These are phyloP conservation scores for Chlorella vulgaris DNA, from an alignment of 139 green algal genomes.

Conservation along the genomic window DNA sequence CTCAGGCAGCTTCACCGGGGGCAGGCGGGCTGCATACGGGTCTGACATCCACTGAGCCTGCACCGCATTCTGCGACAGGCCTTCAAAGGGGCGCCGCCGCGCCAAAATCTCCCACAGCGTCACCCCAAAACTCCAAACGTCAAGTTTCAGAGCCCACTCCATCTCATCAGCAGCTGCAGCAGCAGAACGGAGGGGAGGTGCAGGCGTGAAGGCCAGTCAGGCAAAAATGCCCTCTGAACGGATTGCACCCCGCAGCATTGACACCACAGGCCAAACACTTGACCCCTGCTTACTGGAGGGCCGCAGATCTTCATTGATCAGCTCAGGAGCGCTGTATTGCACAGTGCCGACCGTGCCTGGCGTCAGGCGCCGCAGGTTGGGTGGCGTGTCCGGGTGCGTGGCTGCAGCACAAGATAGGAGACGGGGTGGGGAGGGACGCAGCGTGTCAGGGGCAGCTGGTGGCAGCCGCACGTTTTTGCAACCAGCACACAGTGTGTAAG, in stretches of 20 bases:
- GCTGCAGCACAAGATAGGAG: background rate
- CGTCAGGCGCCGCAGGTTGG: slow-evolving; percentile 42
- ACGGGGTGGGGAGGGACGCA: background rate
- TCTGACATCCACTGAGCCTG: slow-evolving; percentile 26
- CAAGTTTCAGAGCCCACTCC: slow-evolving; percentile 33
- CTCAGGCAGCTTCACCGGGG: slow-evolving; percentile 27
- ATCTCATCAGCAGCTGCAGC: slow-evolving; percentile 2
- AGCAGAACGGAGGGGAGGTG: too few relatives aligned
- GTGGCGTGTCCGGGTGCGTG: background rate
- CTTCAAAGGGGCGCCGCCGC: slow-evolving; percentile 50
- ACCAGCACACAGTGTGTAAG: too few relatives aligned
- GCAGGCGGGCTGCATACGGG: slow-evolving; percentile 31
- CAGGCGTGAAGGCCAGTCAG: background rate
- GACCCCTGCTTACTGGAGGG: background rate
- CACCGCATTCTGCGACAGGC: slow-evolving; percentile 19
- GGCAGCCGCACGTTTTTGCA: too few relatives aligned
- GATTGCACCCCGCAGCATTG: too few relatives aligned
- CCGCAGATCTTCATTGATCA: slow-evolving; percentile 49
- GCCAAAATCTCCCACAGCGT: slow-evolving; percentile 68
- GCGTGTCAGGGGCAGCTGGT: too few relatives aligned
- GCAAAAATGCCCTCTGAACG: background rate
- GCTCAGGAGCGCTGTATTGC: slow-evolving; percentile 55
- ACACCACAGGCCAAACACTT: background rate
- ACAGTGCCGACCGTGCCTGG: slow-evolving; percentile 32
- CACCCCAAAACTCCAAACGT: slow-evolving; percentile 70